phyloP scores from a whole-genome alignment of 2,329 filamentous ascomycete species.

The Lecanicillium sp. region DNA sequence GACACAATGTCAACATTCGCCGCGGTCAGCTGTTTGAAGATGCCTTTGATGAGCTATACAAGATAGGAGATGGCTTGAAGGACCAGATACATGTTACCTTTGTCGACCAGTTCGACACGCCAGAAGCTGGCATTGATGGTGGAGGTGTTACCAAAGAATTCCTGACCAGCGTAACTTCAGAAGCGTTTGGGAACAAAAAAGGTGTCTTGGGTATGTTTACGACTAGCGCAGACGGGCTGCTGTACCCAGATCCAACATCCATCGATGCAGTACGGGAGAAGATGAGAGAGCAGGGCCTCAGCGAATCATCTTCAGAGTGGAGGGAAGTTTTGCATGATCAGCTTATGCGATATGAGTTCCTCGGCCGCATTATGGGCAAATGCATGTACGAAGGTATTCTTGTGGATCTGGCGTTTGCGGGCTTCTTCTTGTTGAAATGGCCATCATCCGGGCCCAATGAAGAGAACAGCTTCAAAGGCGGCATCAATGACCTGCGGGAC shows the following conservation, averaged over 20 bases:
- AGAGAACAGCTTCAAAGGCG: conserved; percentile 74
- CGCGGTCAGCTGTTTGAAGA: conserved; percentile 77
- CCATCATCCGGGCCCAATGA: conserved; percentile 59
- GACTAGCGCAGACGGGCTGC: conserved; percentile 75
- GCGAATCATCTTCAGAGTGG: conserved; percentile 48
- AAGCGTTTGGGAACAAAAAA: conserved; percentile 63
- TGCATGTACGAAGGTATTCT: conserved; percentile 96
- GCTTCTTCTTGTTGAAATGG: conserved; percentile 97
- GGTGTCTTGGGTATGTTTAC: conserved; percentile 55
- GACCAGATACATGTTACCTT: conserved; percentile 97
- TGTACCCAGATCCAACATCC: conserved; percentile 80
- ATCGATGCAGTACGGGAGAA: conserved; percentile 60
- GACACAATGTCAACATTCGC: conserved; percentile 72
- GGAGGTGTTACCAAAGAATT: conserved; percentile 98
- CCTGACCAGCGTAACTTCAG: conserved; percentile 75
- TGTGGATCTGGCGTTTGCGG: conserved; percentile 85
- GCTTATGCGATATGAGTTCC: conserved; percentile 75
- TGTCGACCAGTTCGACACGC: conserved; percentile 78
- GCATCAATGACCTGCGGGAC: conserved; percentile 87
- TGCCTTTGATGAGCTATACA: conserved; percentile 76
- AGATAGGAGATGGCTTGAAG: conserved; percentile 74
- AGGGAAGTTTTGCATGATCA: conserved; percentile 50
- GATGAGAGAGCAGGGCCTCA: conserved; percentile 42
- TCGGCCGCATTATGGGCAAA: conserved; percentile 89
- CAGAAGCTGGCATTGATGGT: conserved; percentile 91